Percentiles rank a stretch among this genome's conserved stretches.
These are phyloP conservation scores for Fraxinus sp. DNA, from an alignment of 305 asterid genomes.

Conservation along the genomic window DNA sequence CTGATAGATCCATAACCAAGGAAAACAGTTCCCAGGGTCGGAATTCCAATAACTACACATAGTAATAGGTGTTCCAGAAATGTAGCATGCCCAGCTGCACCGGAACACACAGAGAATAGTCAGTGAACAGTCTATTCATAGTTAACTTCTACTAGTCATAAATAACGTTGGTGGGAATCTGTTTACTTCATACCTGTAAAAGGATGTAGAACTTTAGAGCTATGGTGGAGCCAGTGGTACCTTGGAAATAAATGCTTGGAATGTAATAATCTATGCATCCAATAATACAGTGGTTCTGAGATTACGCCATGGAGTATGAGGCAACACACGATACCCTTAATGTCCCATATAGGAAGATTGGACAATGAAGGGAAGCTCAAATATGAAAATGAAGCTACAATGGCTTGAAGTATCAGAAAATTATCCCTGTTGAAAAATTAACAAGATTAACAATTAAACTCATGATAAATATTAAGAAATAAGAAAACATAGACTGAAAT, in stretches of 20 bases:
- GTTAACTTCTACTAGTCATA: neutral
- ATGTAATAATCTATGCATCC: conserved; percentile 72
- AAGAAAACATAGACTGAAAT: neutral
- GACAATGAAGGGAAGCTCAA: conserved; percentile 54
- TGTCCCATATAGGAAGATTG: conserved; percentile 66
- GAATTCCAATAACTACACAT: conserved; percentile 59
- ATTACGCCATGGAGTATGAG: conserved; percentile 59
- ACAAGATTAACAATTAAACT: conserved; percentile 14
- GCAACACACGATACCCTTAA: conserved; percentile 55
- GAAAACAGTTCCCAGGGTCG: conserved; percentile 58
- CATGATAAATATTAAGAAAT: neutral
- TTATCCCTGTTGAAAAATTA: conserved; percentile 64
- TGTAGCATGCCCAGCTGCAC: conserved; percentile 73
- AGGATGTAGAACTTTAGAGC: conserved; percentile 40
- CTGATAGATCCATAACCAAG: conserved; percentile 73
- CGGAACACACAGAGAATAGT: neutral
- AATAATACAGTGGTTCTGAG: conserved; percentile 82
- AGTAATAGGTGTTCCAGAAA: conserved; percentile 76
- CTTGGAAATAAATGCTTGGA: conserved; percentile 37
- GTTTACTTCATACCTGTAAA: conserved; percentile 33
- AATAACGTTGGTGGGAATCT: neutral
- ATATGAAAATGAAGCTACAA: conserved; percentile 45
- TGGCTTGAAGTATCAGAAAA: conserved; percentile 66
- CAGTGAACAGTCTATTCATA: conserved; percentile 1
- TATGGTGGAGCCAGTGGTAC: conserved; percentile 53